Conservation (phyloP, 257 asterid species). For the Nicotiana noctiflora region DNA sequence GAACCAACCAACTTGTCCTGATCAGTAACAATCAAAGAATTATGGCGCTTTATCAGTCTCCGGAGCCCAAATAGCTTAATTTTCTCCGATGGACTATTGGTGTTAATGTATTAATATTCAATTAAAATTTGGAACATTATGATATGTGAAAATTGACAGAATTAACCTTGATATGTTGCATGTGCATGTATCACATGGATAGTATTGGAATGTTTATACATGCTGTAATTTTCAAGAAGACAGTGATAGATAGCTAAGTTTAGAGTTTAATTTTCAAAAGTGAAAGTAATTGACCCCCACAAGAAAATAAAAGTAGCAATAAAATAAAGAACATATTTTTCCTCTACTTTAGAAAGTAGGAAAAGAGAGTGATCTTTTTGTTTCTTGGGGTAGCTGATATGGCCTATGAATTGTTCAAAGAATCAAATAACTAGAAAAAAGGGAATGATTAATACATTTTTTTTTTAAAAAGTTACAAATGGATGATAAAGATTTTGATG, state of each 20-base stretch:
- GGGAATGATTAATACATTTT: not conserved
- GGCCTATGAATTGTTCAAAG: not conserved
- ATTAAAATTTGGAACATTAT: not conserved
- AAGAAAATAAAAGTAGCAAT: not conserved
- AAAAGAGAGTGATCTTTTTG: constrained; percentile 18
- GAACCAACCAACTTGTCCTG: not conserved
- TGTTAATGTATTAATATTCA: not conserved
- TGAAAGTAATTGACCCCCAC: not conserved
- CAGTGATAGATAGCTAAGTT: constrained; percentile 1
- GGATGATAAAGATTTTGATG: constrained; percentile 13
- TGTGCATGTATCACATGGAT: not conserved
- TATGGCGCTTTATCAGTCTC: not conserved
- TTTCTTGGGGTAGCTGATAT: not conserved
- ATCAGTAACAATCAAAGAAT: too few relatives aligned
- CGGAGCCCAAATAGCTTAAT: not conserved
- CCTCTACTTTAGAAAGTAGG: constrained; percentile 2
- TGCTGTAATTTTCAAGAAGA: not conserved
- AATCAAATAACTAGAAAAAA: not conserved
- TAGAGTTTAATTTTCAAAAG: constrained; percentile 11
- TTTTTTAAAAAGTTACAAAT: constrained; percentile 9
- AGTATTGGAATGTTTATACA: not conserved
- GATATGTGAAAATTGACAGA: not conserved
- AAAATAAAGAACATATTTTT: not conserved
- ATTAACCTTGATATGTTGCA: not conserved
- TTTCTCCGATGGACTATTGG: not conserved